These are phyloP conservation scores for Glycine tomentella DNA, from an alignment of 306 rosid genomes.

Conservation along the genomic window DNA sequence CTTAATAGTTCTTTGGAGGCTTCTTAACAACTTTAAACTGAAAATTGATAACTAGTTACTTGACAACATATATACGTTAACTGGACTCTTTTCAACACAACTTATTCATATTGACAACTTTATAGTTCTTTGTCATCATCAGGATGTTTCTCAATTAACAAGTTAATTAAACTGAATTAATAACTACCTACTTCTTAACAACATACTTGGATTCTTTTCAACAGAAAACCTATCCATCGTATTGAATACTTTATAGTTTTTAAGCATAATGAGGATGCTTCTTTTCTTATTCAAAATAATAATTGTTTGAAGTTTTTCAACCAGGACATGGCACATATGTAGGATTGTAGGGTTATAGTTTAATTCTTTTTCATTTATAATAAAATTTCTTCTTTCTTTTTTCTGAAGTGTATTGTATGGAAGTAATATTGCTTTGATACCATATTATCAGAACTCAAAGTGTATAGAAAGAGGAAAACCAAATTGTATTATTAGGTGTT, in stretches of 20 bases:
- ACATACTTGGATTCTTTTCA: too few relatives aligned
- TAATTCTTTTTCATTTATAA: neutral
- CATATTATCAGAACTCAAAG: too few relatives aligned
- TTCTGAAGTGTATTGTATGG: neutral
- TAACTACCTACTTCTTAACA: too few relatives aligned
- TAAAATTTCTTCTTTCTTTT: too few relatives aligned
- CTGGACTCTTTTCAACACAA: neutral
- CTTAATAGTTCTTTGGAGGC: too few relatives aligned
- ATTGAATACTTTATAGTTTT: too few relatives aligned
- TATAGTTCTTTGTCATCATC: neutral
- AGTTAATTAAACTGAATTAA: neutral
- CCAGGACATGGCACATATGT: neutral
- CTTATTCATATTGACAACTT: neutral
- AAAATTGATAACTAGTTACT: neutral
- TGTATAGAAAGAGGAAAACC: too few relatives aligned
- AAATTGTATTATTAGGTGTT: too few relatives aligned
- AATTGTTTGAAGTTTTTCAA: neutral
- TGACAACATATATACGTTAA: neutral
- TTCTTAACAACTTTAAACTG: neutral
- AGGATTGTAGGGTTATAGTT: neutral
- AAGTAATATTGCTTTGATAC: neutral
- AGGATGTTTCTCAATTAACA: neutral
- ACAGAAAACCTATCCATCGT: too few relatives aligned
- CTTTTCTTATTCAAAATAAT: neutral
- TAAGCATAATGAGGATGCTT: neutral